Evolutionary conservation across 345 rosid species (phyloP).

Genomic region (Bruguiera sexangula): DNA sequence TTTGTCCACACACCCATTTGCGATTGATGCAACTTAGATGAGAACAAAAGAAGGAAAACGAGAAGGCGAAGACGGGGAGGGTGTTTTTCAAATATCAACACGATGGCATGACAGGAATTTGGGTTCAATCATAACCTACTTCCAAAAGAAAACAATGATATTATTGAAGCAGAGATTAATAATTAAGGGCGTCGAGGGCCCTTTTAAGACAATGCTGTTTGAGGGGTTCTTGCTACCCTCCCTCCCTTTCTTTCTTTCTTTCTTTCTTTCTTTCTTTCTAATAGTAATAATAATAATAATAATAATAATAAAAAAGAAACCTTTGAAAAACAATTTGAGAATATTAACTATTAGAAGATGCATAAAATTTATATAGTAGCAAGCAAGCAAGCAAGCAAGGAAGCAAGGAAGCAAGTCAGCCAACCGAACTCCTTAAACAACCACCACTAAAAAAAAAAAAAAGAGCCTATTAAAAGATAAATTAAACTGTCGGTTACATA

Average conservation of each 20-base stretch:
- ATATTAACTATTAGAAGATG: slow-evolving; percentile 14
- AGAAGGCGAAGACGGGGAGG: slow-evolving; percentile 2
- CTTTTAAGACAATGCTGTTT: slow-evolving; percentile 7
- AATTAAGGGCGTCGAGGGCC: slow-evolving; percentile 2
- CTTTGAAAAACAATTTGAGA: slow-evolving; percentile 11
- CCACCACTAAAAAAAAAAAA: no score
- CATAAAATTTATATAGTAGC: background rate
- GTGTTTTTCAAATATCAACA: background rate
- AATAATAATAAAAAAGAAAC: background rate
- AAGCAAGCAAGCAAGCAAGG: no score
- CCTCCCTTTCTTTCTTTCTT: no score
- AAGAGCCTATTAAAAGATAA: no score
- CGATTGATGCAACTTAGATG: slow-evolving; percentile 3
- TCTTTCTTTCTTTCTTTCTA: no score
- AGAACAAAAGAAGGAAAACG: slow-evolving; percentile 15
- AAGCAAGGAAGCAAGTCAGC: no score
- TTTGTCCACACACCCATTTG: slow-evolving; percentile 16
- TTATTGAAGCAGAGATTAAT: slow-evolving; percentile 10
- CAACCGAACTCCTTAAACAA: no score
- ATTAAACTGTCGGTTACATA: no score
- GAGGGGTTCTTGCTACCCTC: no score
- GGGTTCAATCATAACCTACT: slow-evolving; percentile 24
- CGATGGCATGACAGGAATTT: slow-evolving; percentile 27
- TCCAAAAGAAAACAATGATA: slow-evolving; percentile 32
- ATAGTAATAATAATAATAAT: no score